Evolutionary conservation across 345 rosid species (phyloP).

Genomic region (Excoecaria cochinchinensis): DNA sequence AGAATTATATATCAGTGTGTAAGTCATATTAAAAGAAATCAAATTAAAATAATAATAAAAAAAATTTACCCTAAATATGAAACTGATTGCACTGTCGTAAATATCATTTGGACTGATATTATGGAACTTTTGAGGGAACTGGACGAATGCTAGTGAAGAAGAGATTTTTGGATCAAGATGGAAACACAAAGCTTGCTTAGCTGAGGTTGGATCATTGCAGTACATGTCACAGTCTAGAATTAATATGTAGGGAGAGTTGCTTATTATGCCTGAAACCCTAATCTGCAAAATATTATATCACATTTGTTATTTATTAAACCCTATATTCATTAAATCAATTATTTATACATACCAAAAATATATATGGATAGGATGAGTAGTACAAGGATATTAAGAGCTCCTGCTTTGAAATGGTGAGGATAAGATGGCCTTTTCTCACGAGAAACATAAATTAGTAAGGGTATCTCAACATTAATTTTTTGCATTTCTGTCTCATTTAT

Average conservation of each 20-base stretch:
- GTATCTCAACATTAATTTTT: slow-evolving; percentile 17
- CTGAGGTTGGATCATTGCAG: slow-evolving; percentile 49
- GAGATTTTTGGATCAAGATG: slow-evolving; percentile 34
- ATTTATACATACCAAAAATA: no score
- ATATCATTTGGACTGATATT: slow-evolving; percentile 35
- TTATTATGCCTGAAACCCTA: slow-evolving; percentile 39
- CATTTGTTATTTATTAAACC: no score
- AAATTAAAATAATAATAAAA: no score
- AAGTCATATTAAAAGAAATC: no score
- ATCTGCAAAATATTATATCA: slow-evolving; percentile 26
- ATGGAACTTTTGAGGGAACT: slow-evolving; percentile 44
- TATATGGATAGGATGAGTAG: background rate
- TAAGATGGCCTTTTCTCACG: slow-evolving; percentile 43
- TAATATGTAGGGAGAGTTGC: slow-evolving; percentile 42
- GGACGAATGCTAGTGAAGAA: slow-evolving; percentile 35
- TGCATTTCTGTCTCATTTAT: slow-evolving; percentile 9
- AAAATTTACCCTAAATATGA: slow-evolving; percentile 24
- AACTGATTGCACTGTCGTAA: slow-evolving; percentile 33
- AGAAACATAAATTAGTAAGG: slow-evolving; percentile 39
- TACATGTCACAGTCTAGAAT: slow-evolving; percentile 49
- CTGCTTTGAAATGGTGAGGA: slow-evolving; percentile 47
- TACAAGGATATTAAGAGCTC: slow-evolving; percentile 53
- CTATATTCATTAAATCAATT: no score
- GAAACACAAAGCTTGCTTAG: slow-evolving; percentile 46
- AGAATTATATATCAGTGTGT: background rate